Base-by-base conservation (phyloP, 73 alveolate species). In the Stentor coeruleus region DNA sequence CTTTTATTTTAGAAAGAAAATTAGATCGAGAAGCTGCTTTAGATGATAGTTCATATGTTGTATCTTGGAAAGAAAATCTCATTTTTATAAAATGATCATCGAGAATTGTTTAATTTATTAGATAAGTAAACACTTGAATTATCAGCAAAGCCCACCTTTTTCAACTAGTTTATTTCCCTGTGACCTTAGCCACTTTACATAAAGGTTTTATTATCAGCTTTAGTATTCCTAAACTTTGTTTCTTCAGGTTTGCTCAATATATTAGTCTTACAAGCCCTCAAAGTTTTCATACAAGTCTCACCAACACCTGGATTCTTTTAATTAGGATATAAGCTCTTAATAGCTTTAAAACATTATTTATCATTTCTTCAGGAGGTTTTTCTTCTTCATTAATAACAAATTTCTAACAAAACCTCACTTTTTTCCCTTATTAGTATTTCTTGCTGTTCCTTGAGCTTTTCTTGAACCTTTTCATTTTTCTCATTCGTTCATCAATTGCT, bases 271-370 rank as follows among this genome's bases (percentile, higher is more conserved):
- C 79, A 84, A 28, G 84, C 89, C 20, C 57, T 14, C 33, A 87
- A 81, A 11, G 96, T 91, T 42, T 87, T 84, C 86, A 86, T 80
- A 72, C 87, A 39, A 42, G 92, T 84, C 75, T 79, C 76, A 0
- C 94, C 96, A 3, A 91, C 94, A 11, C 96, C 96, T 35, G 96
- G 96, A 41, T 81, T 81, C 74, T 92, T 91, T 41, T 87, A 92
- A 40, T 91, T 92, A 3, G 93, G 91, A 72, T 91, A 91, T 0
- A 91, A 59, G 2, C 94, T 91, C 20, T 79, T 82, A 3, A 91
- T 85, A 2, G 89, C 80, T 55, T 91, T 2, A 88, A 4, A 3
- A 88, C 93, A 35, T 81, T 89, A 76, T 80, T 81, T 49, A 88
- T 90, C 40, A 39, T 58, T 40, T 90, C 96, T 28, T 75, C 75